These are phyloP conservation scores for Coemansia sp. DNA, from an alignment of 192 early-diverging fungal genomes.

Conservation along the genomic window DNA sequence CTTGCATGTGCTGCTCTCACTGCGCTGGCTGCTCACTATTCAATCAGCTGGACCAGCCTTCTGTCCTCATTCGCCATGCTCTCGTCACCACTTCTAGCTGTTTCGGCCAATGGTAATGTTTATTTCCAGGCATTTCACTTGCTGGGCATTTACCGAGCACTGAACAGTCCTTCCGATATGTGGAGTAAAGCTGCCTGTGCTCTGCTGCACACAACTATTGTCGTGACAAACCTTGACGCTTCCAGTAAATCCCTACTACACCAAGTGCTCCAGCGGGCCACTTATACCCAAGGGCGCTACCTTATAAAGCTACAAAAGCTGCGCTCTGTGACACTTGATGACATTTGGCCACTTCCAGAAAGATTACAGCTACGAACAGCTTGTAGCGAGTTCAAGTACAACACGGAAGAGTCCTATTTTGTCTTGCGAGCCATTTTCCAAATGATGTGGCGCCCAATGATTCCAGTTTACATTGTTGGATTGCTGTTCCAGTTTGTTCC, in stretches of 20 bases:
- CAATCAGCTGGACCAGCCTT: neutral
- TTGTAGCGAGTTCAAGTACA: constrained; percentile 19
- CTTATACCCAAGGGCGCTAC: neutral
- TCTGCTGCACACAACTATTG: no score
- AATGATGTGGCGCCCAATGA: constrained; percentile 30
- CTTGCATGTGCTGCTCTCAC: neutral
- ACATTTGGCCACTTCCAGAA: neutral
- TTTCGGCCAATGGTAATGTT: neutral
- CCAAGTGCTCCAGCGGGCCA: no score
- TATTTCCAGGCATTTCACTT: neutral
- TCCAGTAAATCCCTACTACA: no score
- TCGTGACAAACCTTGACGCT: no score
- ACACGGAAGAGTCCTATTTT: constrained; percentile 32
- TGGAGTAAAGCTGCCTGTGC: neutral
- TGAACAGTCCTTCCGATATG: neutral
- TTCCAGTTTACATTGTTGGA: constrained; percentile 24
- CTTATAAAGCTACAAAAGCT: neutral
- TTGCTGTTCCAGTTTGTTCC: neutral
- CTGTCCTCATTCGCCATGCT: neutral
- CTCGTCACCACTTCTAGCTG: neutral
- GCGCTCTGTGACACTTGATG: neutral
- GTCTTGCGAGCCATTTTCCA: constrained; percentile 30
- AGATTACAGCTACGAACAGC: neutral
- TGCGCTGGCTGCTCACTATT: neutral
- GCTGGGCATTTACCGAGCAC: neutral